These are phyloP conservation scores for Alternaria atra DNA, from an alignment of 2,329 filamentous ascomycete genomes.

Conservation along the genomic window DNA sequence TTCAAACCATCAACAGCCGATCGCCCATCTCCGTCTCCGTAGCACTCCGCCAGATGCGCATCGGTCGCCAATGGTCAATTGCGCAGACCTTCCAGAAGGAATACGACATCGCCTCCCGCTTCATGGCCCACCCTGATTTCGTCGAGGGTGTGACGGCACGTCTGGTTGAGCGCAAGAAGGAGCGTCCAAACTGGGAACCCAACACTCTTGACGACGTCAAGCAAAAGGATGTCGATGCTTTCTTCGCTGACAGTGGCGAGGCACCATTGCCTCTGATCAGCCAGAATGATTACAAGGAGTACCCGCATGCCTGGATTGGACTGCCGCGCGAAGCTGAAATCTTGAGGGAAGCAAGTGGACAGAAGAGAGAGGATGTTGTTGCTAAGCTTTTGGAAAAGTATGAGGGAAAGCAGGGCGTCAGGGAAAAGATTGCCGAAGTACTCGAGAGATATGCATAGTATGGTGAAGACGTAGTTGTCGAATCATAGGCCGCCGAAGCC, in stretches of 20 bases:
- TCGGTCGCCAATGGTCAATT: constrained; percentile 80
- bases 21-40: constrained; percentile 91
- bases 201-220: constrained; percentile 73
- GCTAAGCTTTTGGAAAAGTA: constrained; percentile 51
- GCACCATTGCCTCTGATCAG: constrained; percentile 68
- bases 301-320: constrained; percentile 75
- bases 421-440: constrained; percentile 71
- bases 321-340: constrained; percentile 77
- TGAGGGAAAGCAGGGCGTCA: constrained; percentile 58
- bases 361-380: constrained; percentile 50
- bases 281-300: constrained; percentile 70
- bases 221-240: constrained; percentile 67
- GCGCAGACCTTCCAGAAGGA: constrained; percentile 85
- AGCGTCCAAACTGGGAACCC: constrained; percentile 78
- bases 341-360: constrained; percentile 52
- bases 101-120: constrained; percentile 81
- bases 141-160: constrained; percentile 86
- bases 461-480: neutral
- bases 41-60: constrained; percentile 80
- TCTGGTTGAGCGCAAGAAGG: constrained; percentile 74
- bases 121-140: constrained; percentile 94
- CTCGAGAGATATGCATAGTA: constrained; percentile 51
- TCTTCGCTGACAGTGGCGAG: constrained; percentile 63
- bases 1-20: constrained; percentile 76
- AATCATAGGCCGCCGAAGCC: neutral